These are phyloP conservation scores for Aspergillus kassunensis DNA, from an alignment of 495 filamentous ascomycete species.

Conservation along the genomic window DNA sequence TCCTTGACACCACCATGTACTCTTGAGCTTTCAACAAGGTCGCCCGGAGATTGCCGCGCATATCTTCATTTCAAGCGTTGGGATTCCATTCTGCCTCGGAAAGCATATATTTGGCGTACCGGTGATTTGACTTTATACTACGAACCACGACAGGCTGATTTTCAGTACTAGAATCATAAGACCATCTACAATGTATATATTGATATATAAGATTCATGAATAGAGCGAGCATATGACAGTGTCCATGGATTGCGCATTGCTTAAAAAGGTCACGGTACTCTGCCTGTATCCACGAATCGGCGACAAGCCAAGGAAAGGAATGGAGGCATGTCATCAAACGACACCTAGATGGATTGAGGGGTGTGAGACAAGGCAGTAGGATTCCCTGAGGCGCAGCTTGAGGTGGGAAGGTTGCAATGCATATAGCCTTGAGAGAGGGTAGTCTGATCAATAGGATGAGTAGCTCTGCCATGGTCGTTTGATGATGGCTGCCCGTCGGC, in stretches of 20 bases:
- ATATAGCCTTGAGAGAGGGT: neutral
- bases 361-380: conserved; percentile 10
- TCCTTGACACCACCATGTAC: neutral
- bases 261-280: neutral
- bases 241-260: neutral
- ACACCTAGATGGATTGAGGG: conserved; percentile 4
- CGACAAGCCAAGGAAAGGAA: neutral
- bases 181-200: neutral
- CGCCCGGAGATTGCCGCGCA: neutral
- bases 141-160: neutral
- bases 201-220: neutral
- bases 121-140: conserved; percentile 1
- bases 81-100: neutral
- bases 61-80: neutral
- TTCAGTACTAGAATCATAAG: neutral
- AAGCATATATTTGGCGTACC: conserved; percentile 10
- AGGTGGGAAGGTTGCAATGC: neutral
- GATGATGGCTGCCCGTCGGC: conserved; percentile 8
- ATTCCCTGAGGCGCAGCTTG: neutral
- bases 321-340: conserved; percentile 1
- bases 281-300: neutral
- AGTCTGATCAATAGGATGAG: conserved; percentile 8
- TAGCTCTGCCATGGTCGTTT: neutral
- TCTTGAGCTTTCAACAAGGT: neutral
- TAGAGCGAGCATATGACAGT: conserved; percentile 2